Percentiles rank a stretch among this genome's conserved stretches.
Evolutionary conservation across 73 alveolate species (phyloP).

Genomic region (Stentor roeselii): DNA sequence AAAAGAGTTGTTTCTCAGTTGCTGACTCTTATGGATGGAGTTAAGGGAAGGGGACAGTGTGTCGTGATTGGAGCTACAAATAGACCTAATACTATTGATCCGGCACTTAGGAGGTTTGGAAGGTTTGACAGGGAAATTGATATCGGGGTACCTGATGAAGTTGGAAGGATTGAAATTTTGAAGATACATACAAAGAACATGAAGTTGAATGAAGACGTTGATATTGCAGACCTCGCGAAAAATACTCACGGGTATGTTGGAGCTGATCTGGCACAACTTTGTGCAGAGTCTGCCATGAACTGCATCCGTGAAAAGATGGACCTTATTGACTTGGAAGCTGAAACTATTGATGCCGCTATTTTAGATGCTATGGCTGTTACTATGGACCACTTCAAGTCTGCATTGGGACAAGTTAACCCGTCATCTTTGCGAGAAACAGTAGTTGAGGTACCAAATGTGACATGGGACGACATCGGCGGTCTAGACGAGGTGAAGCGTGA

Average conservation of each 20-base stretch:
- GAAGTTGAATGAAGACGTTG: slow-evolving; percentile 62
- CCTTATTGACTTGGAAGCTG: slow-evolving; percentile 88
- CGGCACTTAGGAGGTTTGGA: slow-evolving; percentile 98
- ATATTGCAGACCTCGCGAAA: slow-evolving; percentile 78
- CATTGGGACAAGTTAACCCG: slow-evolving; percentile 97
- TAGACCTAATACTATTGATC: slow-evolving; percentile 95
- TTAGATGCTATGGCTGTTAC: slow-evolving; percentile 90
- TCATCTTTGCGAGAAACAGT: slow-evolving; percentile 98
- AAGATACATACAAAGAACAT: slow-evolving; percentile 58
- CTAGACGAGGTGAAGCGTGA: slow-evolving; percentile 76
- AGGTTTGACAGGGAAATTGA: slow-evolving; percentile 98
- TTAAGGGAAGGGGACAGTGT: slow-evolving; percentile 66
- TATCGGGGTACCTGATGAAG: slow-evolving; percentile 95
- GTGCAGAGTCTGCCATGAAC: slow-evolving; percentile 57
- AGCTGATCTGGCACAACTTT: slow-evolving; percentile 79
- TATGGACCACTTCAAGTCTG: slow-evolving; percentile 84
- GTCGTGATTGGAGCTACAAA: slow-evolving; percentile 99
- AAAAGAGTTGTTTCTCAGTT: slow-evolving; percentile 85
- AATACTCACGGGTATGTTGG: slow-evolving; percentile 98
- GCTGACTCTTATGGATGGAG: slow-evolving; percentile 62
- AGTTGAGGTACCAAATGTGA: slow-evolving; percentile 95
- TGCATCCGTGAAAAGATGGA: slow-evolving; percentile 97
- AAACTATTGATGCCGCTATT: slow-evolving; percentile 70
- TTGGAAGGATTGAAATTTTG: slow-evolving; percentile 78
- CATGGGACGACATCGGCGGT: slow-evolving; percentile 99